phyloP scores from a whole-genome alignment of 2,329 filamentous ascomycete genomes.

The Tolypocladium cylindrosporum region DNA sequence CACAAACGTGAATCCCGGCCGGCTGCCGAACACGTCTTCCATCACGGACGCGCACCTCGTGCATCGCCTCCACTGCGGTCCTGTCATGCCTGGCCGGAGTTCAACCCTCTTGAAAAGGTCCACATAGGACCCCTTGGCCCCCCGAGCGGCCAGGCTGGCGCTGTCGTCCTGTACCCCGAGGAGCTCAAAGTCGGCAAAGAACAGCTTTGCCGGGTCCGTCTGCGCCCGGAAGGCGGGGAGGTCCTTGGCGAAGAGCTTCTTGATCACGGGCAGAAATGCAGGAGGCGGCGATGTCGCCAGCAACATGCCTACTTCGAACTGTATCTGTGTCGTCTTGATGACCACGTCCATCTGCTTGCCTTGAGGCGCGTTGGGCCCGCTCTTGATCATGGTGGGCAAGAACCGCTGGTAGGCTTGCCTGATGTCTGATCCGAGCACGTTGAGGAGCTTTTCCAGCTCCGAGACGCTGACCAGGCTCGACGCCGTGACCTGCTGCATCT shows the following conservation, averaged over 20 bases:
- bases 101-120: conserved; percentile 52
- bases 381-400: conserved; percentile 33
- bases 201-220: conserved; percentile 57
- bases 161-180: conserved; percentile 55
- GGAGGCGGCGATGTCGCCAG: conserved; percentile 35
- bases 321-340: conserved; percentile 34
- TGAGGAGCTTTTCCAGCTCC: conserved; percentile 54
- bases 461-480: conserved; percentile 45
- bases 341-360: conserved; percentile 32
- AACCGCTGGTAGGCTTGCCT: conserved; percentile 38
- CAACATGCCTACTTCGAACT: conserved; percentile 43
- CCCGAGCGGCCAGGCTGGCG: conserved; percentile 31
- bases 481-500: conserved; percentile 40
- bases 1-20: conserved; percentile 43
- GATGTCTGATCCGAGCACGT: conserved; percentile 35
- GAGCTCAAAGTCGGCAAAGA: conserved; percentile 62
- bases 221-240: conserved; percentile 47
- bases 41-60: conserved; percentile 56
- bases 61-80: conserved; percentile 25
- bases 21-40: conserved; percentile 42
- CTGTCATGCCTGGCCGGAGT: conserved; percentile 23
- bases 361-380: conserved; percentile 34
- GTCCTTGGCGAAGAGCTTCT: conserved; percentile 51
- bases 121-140: conserved; percentile 28
- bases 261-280: conserved; percentile 46